Conservation (phyloP, 768 basidiomycete species). For the Hebeloma cylindrosporum region DNA sequence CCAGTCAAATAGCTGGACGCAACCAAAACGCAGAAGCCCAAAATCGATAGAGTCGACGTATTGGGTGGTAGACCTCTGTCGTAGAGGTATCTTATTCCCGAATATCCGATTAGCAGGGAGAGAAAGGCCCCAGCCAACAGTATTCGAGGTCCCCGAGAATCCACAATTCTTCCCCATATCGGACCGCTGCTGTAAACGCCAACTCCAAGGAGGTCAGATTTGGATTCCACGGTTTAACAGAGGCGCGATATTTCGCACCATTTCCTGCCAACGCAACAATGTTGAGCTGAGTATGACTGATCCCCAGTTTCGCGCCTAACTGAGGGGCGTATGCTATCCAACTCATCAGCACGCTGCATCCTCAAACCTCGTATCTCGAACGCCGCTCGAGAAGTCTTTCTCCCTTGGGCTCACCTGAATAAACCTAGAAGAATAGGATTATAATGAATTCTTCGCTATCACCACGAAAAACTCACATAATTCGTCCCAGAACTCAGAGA, state of each 20-base stretch:
- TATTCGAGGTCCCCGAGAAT: constrained; percentile 68
- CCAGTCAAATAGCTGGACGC: constrained; percentile 74
- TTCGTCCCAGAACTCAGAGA: constrained; percentile 69
- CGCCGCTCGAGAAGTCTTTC: background rate
- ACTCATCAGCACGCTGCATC: background rate
- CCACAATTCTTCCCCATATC: constrained; percentile 77
- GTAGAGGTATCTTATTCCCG: constrained; percentile 69
- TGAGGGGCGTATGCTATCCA: constrained; percentile 80
- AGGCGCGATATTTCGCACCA: constrained; percentile 40
- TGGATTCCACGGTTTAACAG: background rate
- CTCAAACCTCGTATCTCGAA: constrained; percentile 2
- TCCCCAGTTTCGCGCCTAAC: constrained; percentile 69
- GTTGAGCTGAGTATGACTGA: constrained; percentile 82
- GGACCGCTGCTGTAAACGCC: constrained; percentile 80
- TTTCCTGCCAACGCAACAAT: constrained; percentile 81
- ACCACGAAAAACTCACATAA: constrained; percentile 65
- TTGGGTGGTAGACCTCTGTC: constrained; percentile 46
- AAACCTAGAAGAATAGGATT: constrained; percentile 38
- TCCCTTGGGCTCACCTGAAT: constrained; percentile 37
- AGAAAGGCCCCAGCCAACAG: constrained; percentile 60
- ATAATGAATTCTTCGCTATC: too few relatives aligned
- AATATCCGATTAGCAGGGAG: constrained; percentile 68
- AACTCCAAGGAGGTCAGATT: constrained; percentile 37
- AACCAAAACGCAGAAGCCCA: constrained; percentile 52
- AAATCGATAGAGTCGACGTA: constrained; percentile 35